Base-by-base conservation (phyloP, 2,329 filamentous ascomycete species). In the Fusarium robinianum region DNA sequence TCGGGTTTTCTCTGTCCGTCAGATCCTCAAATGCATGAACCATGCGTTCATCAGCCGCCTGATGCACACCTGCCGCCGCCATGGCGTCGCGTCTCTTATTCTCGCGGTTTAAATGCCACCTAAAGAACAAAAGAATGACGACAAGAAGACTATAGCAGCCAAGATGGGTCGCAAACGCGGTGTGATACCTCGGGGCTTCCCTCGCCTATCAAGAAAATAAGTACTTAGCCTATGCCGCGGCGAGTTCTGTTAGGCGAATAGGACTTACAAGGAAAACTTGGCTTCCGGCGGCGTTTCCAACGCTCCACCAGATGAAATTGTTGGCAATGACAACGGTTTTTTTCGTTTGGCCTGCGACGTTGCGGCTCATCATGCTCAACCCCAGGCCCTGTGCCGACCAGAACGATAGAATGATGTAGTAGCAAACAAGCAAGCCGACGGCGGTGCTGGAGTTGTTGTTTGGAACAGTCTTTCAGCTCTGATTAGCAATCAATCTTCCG, bases 321-420 rank as follows among this genome's bases (percentile, higher is more conserved):
- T 81, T 76, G 5, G 85, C 83, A 3, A 88, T 78, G 6, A 80
- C 81, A 8, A 84, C 76, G 1, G 78, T 77, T 64, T 88, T 88
- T 69, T 90, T 90, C 2, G 85, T 89, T 56, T 87, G 83, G 0
- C 86, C 86, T 17, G 81, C 86, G 8, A 88, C 72, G 59, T 89
- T 89, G 11, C 84, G 77, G 1, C 80, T 81, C 43, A 88, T 75
- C 72, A 89, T 77, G 10, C 82, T 84, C 56, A 89, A 75, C 6
- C 78, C 73, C 9, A 88, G 71, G 2, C 82, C 85, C 58, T 86
- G 80, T 0, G 84, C 85, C 0, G 85, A 83, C 85, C 85, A 90
- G 76, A 90, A 90, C 5, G 83, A 88, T 12, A 89, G 75, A 0
- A 82, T 84, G 49, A 90, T 84, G 69, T 90, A 90, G 73, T 90